phyloP scores from a whole-genome alignment of 176 grass and related monocot genomes.

The Sorghum bicolor region DNA sequence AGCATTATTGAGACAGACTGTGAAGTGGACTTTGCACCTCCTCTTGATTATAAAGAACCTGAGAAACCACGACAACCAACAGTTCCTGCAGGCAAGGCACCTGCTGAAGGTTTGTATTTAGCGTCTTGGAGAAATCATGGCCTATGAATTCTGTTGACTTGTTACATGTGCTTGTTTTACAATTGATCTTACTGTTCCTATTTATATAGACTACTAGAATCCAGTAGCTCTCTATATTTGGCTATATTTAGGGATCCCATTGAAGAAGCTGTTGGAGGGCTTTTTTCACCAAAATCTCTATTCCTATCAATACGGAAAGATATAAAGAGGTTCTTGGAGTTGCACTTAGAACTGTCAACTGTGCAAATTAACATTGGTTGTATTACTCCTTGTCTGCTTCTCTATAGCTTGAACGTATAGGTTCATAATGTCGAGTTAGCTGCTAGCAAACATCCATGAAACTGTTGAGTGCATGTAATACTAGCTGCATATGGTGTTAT shows the following conservation, averaged over 20 bases:
- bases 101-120: constrained; percentile 54
- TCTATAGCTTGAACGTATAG: neutral
- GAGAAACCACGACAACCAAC: constrained; percentile 37
- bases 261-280: neutral
- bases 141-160: neutral
- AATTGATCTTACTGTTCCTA: neutral
- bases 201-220: neutral
- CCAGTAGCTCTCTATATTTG: neutral
- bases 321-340: neutral
- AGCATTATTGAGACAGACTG: constrained; percentile 93
- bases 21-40: constrained; percentile 93
- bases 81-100: constrained; percentile 37
- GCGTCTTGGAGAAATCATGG: constrained; percentile 1
- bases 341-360: neutral
- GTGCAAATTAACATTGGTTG: neutral
- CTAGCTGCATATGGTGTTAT: neutral
- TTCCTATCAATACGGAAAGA: neutral
- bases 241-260: neutral
- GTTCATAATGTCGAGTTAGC: neutral
- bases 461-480: neutral
- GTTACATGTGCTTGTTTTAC: constrained; percentile 6
- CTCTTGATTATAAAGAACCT: constrained; percentile 83
- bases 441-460: neutral
- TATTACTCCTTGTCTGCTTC: neutral
- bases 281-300: neutral